Evolutionary conservation across 208 protist genomes (phyloP).

Genomic region (Leishmania turanica): DNA sequence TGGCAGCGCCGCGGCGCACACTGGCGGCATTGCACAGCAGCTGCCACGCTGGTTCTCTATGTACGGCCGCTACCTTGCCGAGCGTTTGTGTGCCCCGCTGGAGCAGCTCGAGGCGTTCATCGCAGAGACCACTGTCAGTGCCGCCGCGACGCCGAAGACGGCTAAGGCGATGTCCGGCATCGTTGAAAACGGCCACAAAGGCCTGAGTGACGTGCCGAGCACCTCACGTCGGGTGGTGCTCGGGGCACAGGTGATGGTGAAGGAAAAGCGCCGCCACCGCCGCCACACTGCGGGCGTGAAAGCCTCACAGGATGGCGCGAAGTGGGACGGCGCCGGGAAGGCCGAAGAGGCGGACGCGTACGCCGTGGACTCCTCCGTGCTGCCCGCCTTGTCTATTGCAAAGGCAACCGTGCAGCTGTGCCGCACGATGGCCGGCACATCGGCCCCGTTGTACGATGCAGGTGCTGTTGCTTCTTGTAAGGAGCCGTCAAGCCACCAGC

Average conservation of each 20-base stretch:
- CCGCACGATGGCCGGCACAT: conserved; percentile 10
- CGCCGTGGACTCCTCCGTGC: not conserved
- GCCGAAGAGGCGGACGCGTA: not conserved
- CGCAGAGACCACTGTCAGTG: conserved; percentile 15
- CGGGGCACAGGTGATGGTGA: conserved; percentile 21
- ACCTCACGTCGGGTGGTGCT: conserved; percentile 13
- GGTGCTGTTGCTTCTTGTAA: not conserved
- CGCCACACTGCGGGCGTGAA: not conserved
- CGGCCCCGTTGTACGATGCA: not conserved
- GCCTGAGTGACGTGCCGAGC: not conserved
- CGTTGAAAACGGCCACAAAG: not conserved
- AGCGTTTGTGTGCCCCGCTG: conserved; percentile 21
- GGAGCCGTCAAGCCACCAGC: not conserved
- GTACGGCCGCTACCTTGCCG: conserved; percentile 6
- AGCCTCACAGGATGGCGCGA: not conserved
- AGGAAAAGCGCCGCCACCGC: conserved; percentile 22
- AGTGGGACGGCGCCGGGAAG: not conserved
- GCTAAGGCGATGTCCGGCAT: not conserved
- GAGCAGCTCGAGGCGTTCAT: conserved; percentile 25
- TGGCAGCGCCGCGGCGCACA: not conserved
- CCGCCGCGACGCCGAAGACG: not conserved
- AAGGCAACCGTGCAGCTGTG: conserved; percentile 26
- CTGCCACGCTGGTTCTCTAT: conserved; percentile 8
- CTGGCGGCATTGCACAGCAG: not conserved
- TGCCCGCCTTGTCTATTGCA: conserved; percentile 11